phyloP scores from a whole-genome alignment of 2,329 filamentous ascomycete genomes.

The Neonectria hederae region DNA sequence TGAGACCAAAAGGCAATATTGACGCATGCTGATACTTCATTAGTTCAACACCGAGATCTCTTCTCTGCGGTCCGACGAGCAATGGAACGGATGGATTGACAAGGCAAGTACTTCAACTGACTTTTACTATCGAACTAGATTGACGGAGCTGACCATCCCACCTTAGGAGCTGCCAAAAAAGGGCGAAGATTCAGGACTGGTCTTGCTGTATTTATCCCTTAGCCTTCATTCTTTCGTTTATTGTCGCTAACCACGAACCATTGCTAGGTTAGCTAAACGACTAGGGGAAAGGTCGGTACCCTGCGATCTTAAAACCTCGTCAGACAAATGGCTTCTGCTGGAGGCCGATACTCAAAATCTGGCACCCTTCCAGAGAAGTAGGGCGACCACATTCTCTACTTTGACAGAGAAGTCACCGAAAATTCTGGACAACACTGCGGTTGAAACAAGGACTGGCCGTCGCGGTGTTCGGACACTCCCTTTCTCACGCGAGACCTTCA shows the following conservation, averaged over 20 bases:
- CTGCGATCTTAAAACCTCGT: neutral
- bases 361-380: neutral
- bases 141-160: neutral
- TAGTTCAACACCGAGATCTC: neutral
- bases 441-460: neutral
- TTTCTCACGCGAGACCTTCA: constrained; percentile 3
- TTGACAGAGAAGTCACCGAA: neutral
- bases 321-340: neutral
- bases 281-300: neutral
- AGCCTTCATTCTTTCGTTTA: neutral
- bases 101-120: too few relatives aligned
- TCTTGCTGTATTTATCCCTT: neutral
- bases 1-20: too few relatives aligned
- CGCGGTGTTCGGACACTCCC: constrained; percentile 3
- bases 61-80: neutral
- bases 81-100: too few relatives aligned
- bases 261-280: neutral
- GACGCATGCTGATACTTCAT: neutral
- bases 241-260: neutral
- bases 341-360: neutral
- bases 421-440: neutral
- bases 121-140: too few relatives aligned
- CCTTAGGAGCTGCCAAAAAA: neutral
- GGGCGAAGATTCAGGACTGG: too few relatives aligned
- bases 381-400: neutral